These are phyloP conservation scores for Yamadazyma mexicana DNA, from an alignment of 1,139 yeast species.

Conservation along the genomic window DNA sequence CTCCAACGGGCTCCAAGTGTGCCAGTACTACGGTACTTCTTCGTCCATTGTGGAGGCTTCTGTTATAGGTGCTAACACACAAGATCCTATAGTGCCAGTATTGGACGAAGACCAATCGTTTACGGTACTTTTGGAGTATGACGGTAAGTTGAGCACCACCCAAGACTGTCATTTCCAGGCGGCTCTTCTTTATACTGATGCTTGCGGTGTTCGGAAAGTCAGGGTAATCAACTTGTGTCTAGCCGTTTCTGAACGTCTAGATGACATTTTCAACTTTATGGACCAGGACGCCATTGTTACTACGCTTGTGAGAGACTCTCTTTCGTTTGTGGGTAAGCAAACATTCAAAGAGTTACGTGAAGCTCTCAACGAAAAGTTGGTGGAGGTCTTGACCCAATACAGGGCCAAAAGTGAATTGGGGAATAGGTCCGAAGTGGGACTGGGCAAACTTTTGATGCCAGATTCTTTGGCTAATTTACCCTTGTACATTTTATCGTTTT, in stretches of 20 bases:
- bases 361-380: conserved; percentile 62
- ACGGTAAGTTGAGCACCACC: conserved; percentile 69
- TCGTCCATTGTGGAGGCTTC: conserved; percentile 28
- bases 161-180: conserved; percentile 90
- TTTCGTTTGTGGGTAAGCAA: conserved; percentile 59
- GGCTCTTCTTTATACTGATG: conserved; percentile 81
- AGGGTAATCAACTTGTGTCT: conserved; percentile 82
- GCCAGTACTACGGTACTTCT: conserved; percentile 67
- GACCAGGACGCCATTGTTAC: conserved; percentile 80
- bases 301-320: conserved; percentile 70
- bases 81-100: conserved; percentile 73
- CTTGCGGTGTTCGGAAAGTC: conserved; percentile 74
- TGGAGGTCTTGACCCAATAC: conserved; percentile 76
- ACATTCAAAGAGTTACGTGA: conserved; percentile 64
- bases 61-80: conserved; percentile 35
- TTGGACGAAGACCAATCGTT: conserved; percentile 65
- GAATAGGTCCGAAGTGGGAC: conserved; percentile 44
- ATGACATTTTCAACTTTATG: conserved; percentile 76
- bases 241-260: conserved; percentile 73
- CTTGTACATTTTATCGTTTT: conserved; percentile 63
- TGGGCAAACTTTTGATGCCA: conserved; percentile 77
- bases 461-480: conserved; percentile 76
- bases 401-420: conserved; percentile 56
- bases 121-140: conserved; percentile 73
- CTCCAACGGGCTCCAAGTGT: conserved; percentile 83